Evolutionary conservation across 805 yeast species (phyloP), one percentile per base, ranked within the genome.

Genomic region (Suhomyces prunicola): DNA sequence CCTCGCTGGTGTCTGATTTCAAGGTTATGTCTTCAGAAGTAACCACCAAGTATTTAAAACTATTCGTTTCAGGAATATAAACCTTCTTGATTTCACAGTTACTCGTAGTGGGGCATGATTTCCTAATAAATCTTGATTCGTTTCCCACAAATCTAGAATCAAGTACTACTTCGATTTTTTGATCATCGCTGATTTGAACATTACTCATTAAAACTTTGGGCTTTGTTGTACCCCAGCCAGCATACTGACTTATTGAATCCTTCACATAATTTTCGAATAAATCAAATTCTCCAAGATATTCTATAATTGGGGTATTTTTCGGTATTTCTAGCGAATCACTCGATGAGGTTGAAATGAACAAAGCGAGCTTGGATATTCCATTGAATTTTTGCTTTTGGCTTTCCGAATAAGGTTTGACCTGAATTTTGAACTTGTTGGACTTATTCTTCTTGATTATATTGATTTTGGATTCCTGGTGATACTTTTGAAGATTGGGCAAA

Each of bases 131-230:
- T 48, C 96, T 70, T 0, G 91, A 75, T 33, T 79, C 77, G 59
- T 90, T 88, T 0, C 97, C 98, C 4, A 83, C 77, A 42, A 84
- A 80, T 54, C 97, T 78, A n/a, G 91, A 81, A 68, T 92, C 97
- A 15, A 92, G 72, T 3, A 80, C 85, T n/a, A 91, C 60, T 0
- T 87, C 86, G 50, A 85, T 67, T n/a, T 73, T 69, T 50, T 79
- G 78, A 19, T 60, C 53, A 12, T 46, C 33, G 35, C 49, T 41
- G 5, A 19, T 31, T n/a, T 22, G 27, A 29, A 46, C 31, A 19
- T 17, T 12, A 0, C 69, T 57, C 50, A 65, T 70, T 29, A 69
- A 62, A 5, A 73, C 78, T 50, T 61, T 65, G 1, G 78, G 79
- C 60, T 74, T 76, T 5, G 83, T 86, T 53, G 86, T 86, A 6